A percentile compares a stretch with the other conserved stretches of the same genome.
Conservation (phyloP, 441 rosid species). For the Gossypium gossypioides region DNA sequence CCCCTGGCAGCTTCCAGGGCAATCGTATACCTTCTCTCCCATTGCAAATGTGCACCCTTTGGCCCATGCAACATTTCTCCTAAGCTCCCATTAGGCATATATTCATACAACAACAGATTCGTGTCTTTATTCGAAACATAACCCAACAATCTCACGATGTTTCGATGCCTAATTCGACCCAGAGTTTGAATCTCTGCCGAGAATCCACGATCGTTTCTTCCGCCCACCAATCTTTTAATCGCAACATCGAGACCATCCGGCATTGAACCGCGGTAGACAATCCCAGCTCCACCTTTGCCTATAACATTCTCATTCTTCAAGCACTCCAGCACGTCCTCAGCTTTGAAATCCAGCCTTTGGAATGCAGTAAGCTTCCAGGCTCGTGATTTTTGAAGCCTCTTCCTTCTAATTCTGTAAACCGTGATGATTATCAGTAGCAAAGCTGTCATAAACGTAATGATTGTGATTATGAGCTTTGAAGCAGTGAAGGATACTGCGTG, state of each 20-base stretch:
- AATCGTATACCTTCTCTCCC: conserved; percentile 62
- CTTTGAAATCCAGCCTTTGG: conserved; percentile 61
- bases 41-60: conserved; percentile 72
- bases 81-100: too few relatives aligned
- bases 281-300: conserved; percentile 92
- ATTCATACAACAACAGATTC: conserved; percentile 62
- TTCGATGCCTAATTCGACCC: conserved; percentile 68
- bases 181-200: conserved; percentile 84
- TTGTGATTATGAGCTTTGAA: conserved; percentile 34
- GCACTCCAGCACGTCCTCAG: conserved; percentile 67
- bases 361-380: conserved; percentile 83
- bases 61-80: conserved; percentile 37
- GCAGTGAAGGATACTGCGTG: conserved; percentile 27
- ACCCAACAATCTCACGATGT: conserved; percentile 69
- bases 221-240: conserved; percentile 65
- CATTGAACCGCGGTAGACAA: conserved; percentile 78
- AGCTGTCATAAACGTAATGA: conserved; percentile 29
- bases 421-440: conserved; percentile 33
- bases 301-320: conserved; percentile 74
- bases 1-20: conserved; percentile 80
- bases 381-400: conserved; percentile 31
- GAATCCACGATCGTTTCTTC: conserved; percentile 70
- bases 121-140: conserved; percentile 77
- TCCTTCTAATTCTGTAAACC: conserved; percentile 37
- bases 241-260: conserved; percentile 59